These are phyloP conservation scores for Pisolithus tinctorius DNA, from an alignment of 768 basidiomycete genomes.

Conservation along the genomic window DNA sequence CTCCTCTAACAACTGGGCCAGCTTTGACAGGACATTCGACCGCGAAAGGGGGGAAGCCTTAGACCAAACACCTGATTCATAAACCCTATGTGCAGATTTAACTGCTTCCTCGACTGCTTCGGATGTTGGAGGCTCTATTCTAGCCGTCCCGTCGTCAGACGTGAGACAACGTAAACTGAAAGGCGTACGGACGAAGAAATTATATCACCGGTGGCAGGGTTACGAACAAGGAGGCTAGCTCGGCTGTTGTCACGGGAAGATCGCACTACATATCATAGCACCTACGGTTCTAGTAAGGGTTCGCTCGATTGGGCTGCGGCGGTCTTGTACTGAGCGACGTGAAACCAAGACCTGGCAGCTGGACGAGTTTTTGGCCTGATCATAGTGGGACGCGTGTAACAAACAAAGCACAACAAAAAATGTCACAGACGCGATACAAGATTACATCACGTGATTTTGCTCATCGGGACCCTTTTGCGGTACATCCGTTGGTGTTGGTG, in stretches of 20 bases:
- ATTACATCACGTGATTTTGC: background rate
- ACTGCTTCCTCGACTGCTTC: constrained; percentile 49
- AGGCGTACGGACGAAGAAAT: constrained; percentile 45
- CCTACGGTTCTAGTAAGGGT: background rate
- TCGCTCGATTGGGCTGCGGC: background rate
- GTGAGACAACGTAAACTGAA: background rate
- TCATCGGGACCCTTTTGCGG: background rate
- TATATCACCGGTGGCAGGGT: constrained; percentile 62
- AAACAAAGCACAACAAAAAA: background rate
- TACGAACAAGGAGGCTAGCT: constrained; percentile 47
- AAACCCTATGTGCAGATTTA: constrained; percentile 47
- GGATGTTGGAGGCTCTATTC: constrained; percentile 48
- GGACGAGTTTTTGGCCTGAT: background rate
- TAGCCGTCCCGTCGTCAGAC: constrained; percentile 18
- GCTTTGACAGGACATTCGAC: constrained; percentile 54
- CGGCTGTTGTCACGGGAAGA: background rate
- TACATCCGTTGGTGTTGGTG: background rate
- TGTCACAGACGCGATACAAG: constrained; percentile 1
- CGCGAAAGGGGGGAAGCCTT: constrained; percentile 49
- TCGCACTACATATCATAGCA: background rate
- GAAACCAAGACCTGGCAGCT: background rate
- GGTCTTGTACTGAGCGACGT: background rate
- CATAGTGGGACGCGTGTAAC: too few relatives aligned
- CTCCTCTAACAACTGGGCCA: constrained; percentile 57
- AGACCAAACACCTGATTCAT: constrained; percentile 70